phyloP scores from a whole-genome alignment of 176 grass and related monocot genomes.

The Triticum urartu region DNA sequence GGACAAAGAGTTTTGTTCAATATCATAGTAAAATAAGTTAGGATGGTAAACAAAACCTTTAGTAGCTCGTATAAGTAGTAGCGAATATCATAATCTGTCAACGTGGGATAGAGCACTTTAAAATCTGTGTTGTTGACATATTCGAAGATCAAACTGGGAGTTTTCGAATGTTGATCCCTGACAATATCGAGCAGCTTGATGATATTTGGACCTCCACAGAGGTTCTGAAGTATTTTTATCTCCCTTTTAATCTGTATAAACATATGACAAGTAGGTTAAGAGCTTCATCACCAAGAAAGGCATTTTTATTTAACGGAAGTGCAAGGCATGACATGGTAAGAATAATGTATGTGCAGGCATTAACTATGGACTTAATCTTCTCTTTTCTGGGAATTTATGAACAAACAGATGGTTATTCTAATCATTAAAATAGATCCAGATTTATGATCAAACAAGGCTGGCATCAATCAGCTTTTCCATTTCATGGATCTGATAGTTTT shows the following conservation, averaged over 20 bases:
- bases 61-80: conserved; percentile 99
- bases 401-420: neutral
- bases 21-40: conserved; percentile 13
- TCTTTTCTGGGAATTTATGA: neutral
- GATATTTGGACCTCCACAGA: conserved; percentile 92
- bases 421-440: neutral
- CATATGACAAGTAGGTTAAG: conserved; percentile 8
- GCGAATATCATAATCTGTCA: conserved; percentile 97
- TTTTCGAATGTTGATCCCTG: conserved; percentile 94
- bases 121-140: conserved; percentile 98
- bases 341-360: neutral
- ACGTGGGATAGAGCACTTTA: conserved; percentile 87
- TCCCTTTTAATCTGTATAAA: conserved; percentile 96
- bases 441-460: conserved; percentile 7
- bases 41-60: conserved; percentile 51
- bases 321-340: neutral
- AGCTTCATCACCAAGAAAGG: neutral
- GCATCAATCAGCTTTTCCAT: neutral
- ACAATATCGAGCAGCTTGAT: conserved; percentile 93
- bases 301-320: conserved; percentile 8
- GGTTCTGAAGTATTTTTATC: conserved; percentile 99
- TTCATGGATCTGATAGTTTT: neutral
- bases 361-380: neutral
- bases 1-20: neutral
- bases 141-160: conserved; percentile 94